A percentile compares a stretch with the other conserved stretches of the same genome.
These are phyloP conservation scores for Cladophialophora carrionii DNA, from an alignment of 2,329 filamentous ascomycete species.

Conservation along the genomic window DNA sequence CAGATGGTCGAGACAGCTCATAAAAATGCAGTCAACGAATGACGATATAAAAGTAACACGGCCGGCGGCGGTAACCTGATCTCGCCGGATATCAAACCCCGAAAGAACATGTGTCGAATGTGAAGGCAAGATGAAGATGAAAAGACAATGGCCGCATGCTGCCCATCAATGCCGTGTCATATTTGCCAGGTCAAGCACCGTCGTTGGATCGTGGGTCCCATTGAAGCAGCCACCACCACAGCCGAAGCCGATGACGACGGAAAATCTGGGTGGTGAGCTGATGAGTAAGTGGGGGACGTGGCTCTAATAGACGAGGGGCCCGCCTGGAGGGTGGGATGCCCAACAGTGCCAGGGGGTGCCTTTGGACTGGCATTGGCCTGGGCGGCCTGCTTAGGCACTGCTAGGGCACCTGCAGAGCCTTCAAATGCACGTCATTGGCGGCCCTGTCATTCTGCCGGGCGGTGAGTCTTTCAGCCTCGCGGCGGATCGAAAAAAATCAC, in stretches of 20 bases:
- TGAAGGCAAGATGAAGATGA: not conserved
- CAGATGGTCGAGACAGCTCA: not conserved
- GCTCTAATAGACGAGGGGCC: slow-evolving; percentile 5
- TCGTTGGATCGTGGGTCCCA: not conserved
- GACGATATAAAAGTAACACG: slow-evolving; percentile 3
- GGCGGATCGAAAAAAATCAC: not conserved
- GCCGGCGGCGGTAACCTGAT: not conserved
- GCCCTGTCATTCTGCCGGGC: slow-evolving; percentile 20
- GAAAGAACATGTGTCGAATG: not conserved
- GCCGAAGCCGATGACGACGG: not conserved
- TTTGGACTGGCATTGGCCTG: not conserved
- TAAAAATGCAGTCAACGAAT: slow-evolving; percentile 7
- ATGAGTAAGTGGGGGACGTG: slow-evolving; percentile 8
- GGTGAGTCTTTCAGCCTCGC: slow-evolving; percentile 8
- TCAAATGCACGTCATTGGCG: slow-evolving; percentile 3
- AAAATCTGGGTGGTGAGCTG: not conserved
- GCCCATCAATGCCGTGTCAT: not conserved
- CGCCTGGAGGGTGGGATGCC: slow-evolving; percentile 1
- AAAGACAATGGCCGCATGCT: not conserved
- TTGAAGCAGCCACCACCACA: not conserved
- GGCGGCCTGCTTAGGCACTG: not conserved
- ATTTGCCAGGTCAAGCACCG: not conserved
- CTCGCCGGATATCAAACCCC: not conserved
- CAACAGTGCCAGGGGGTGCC: no score
- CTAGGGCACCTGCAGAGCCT: not conserved